A percentile compares a stretch with the other conserved stretches of the same genome.
Conservation (phyloP, 2,329 filamentous ascomycete species). For the Eutypella sp. region DNA sequence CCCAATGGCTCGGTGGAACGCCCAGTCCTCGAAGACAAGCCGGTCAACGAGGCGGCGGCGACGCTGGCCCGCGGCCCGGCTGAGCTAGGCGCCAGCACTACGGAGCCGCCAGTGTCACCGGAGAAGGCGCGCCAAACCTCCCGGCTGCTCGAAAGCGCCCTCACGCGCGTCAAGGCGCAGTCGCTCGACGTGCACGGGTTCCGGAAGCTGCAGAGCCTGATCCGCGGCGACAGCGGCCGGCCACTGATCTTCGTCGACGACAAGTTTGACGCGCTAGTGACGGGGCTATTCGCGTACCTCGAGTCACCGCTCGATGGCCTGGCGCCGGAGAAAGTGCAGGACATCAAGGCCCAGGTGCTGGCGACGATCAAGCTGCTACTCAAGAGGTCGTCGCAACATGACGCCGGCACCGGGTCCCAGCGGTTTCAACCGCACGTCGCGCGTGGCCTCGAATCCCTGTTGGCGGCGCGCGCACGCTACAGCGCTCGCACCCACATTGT, state of each 20-base stretch:
- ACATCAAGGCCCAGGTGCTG: slow-evolving; percentile 69
- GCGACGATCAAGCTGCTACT: slow-evolving; percentile 70
- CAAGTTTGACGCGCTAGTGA: slow-evolving; percentile 63
- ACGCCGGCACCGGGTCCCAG: slow-evolving; percentile 58
- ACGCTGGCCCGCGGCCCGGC: slow-evolving; percentile 22
- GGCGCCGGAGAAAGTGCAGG: slow-evolving; percentile 60
- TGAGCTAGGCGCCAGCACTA: slow-evolving; percentile 12
- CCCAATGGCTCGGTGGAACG: slow-evolving; percentile 29
- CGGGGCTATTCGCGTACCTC: slow-evolving; percentile 67
- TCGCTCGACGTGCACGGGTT: slow-evolving; percentile 78
- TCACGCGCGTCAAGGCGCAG: slow-evolving; percentile 64
- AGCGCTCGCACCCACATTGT: slow-evolving; percentile 68
- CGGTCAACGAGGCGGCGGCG: slow-evolving; percentile 52
- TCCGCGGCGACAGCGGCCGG: slow-evolving; percentile 62
- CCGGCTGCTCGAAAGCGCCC: slow-evolving; percentile 67
- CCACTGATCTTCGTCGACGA: slow-evolving; percentile 51
- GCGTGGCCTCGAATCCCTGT: slow-evolving; percentile 61
- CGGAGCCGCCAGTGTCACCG: slow-evolving; percentile 29
- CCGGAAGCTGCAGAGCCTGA: slow-evolving; percentile 69
- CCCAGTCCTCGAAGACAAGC: slow-evolving; percentile 54
- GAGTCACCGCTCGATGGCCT: slow-evolving; percentile 54
- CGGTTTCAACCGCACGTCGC: slow-evolving; percentile 64
- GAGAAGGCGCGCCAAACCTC: slow-evolving; percentile 54
- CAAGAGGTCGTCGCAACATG: too few species aligned
- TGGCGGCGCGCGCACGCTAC: slow-evolving; percentile 60